Base-by-base conservation (phyloP, 2,329 filamentous ascomycete species). In the Tolypocladium tropicale region DNA sequence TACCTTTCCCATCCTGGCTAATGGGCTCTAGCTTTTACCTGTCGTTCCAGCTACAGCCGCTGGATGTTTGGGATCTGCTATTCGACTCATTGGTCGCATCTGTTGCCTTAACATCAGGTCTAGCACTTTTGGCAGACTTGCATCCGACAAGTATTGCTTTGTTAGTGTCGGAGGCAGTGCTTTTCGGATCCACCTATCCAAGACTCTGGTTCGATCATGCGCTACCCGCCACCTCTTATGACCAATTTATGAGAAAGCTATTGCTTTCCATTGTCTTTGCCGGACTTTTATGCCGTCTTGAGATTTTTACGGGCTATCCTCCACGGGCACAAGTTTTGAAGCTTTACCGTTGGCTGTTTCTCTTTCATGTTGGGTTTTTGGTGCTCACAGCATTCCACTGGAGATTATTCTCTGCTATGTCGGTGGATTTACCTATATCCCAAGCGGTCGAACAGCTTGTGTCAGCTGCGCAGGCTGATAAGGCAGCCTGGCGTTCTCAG, bases 61-160 rank as follows among this genome's bases (percentile, higher is more conserved):
- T 69, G 6, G 65, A 62, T 4, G 48, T 66, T 2, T 57, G 65
- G 9, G 68, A 72, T 30, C 58, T 73, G 6, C 28, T 67, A 16
- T 10, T 66, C 16, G 69, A 72, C 50, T 67, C 68, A 33, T 52
- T 62, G 2, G 53, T 63, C 4, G 64, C 64, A 6, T 58, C 62
- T 6, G 21, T 58, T 7, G 61, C 53, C 7, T 50, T 72, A 2
- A n/a, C 67, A 16, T 67, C 63, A 6, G 60, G 60, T 2, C 57
- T 69, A 10, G 61, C 64, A 48, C 55, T 70, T 30, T 58, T 72
- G 4, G 60, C 59, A 2, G 58, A 57, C 23, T 58, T 72, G 10
- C 64, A 66, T 16, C 57, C 66, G 4, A 61, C 64, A 7, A 59
- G 64, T 2, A 53, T 73, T 28, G 63, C 65, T 6, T 55, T 72